These are phyloP conservation scores for Naganishia albida DNA, from an alignment of 1,284 basidiomycete species.

Conservation along the genomic window DNA sequence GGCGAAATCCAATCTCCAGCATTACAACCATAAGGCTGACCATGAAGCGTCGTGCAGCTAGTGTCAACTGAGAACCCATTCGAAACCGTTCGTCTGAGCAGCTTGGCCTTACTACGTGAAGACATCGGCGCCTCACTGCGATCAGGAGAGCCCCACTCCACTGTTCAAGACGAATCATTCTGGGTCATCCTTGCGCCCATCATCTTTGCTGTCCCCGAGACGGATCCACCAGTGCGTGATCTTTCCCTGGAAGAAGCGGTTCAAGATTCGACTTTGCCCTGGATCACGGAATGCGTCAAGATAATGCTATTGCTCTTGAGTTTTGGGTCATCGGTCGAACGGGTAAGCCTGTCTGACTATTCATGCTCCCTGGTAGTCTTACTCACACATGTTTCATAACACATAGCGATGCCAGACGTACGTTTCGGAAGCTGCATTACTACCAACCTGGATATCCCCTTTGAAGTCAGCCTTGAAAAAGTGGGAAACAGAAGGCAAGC, in stretches of 20 bases:
- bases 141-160: not conserved
- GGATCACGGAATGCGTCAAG: constrained; percentile 13
- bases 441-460: not conserved
- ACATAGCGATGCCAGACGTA: not conserved
- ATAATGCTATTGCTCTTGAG: constrained; percentile 10
- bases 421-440: not conserved
- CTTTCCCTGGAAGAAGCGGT: constrained; percentile 3
- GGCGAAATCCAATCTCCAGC: not conserved
- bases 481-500: constrained; percentile 18
- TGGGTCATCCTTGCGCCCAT: constrained; percentile 15
- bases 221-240: constrained; percentile 6
- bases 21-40: no score
- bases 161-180: not conserved
- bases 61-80: constrained; percentile 24
- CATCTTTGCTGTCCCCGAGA: not conserved
- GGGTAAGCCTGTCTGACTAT: not conserved
- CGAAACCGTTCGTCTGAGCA: constrained; percentile 16
- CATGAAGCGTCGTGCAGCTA: not conserved
- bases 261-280: constrained; percentile 4
- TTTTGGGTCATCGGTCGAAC: not conserved
- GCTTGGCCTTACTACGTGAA: constrained; percentile 21
- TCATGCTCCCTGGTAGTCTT: no score
- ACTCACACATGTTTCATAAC: not conserved
- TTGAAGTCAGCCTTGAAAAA: not conserved
- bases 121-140: constrained; percentile 2